A percentile compares a stretch with the other conserved stretches of the same genome.
phyloP scores from a whole-genome alignment of 192 early-diverging fungal genomes.

The Mortierella antarctica region DNA sequence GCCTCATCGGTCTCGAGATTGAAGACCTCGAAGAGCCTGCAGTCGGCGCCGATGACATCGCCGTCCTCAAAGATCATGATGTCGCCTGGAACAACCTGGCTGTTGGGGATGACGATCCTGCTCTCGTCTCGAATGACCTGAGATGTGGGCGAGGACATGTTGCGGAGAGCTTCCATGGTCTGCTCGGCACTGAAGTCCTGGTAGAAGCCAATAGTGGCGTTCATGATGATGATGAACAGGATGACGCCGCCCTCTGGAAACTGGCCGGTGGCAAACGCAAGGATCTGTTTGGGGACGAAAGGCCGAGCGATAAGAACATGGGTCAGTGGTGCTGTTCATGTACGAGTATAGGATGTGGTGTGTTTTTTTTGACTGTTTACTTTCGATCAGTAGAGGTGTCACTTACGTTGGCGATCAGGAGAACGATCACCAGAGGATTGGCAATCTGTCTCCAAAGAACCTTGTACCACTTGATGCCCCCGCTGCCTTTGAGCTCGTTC shows the following conservation, averaged over 20 bases:
- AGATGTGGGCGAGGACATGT: conserved; percentile 88
- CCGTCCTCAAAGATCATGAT: conserved; percentile 92
- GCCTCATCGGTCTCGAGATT: conserved; percentile 95
- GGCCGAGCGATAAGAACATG: background rate
- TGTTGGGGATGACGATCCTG: conserved; percentile 77
- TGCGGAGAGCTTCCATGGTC: conserved; percentile 93
- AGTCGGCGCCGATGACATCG: conserved; percentile 93
- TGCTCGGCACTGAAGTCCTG: conserved; percentile 96
- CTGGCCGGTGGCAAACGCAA: conserved; percentile 75
- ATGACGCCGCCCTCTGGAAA: conserved; percentile 83
- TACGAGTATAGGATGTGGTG: too few relatives aligned
- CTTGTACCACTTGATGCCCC: conserved; percentile 71
- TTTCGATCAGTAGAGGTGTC: background rate
- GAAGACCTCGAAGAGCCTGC: conserved; percentile 83
- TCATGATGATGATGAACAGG: conserved; percentile 81
- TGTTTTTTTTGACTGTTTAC: background rate
- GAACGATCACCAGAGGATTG: conserved; percentile 73
- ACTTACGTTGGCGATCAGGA: conserved; percentile 67
- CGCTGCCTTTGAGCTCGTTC: conserved; percentile 77
- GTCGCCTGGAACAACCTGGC: conserved; percentile 87
- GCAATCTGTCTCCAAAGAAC: conserved; percentile 72
- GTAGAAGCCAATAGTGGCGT: conserved; percentile 89
- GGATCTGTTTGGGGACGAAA: conserved; percentile 27
- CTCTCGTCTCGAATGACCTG: conserved; percentile 89
- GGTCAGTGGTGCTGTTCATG: too few relatives aligned